Base-by-base conservation (phyloP, 306 rosid genomes). In the Argentina anserina region DNA sequence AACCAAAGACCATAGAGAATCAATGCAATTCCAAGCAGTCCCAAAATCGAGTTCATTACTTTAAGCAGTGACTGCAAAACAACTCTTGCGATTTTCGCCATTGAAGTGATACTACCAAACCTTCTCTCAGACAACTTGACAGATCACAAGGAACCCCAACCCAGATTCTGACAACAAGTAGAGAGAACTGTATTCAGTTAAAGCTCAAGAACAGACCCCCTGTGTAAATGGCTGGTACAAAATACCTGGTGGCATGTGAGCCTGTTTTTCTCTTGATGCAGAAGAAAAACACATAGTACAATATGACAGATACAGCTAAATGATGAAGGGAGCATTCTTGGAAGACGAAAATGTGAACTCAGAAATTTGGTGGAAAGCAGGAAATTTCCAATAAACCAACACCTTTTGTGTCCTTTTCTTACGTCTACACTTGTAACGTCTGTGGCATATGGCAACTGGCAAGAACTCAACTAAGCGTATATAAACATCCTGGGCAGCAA, bases 401-500 rank as follows among this genome's bases (percentile, higher is more conserved):
- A n/a, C 28, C 6, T 1, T 1, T 3, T 1, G 25, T 43, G 65
- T 74, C 74, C 33, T 46, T 43, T 71, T 13, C 1, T 34, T 7
- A 58, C 7, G 31, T 55, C 26, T 29, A 59, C 14, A 59, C 21
- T 15, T 60, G 40, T 60, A 60, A 60, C 41, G 65, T 15, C 12
- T 7, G 12, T 29, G 12, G 65, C 5, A 4, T 45, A 23, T 60
- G 65, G 11, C 28, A 26, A 12, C 5, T 60, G 65, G 11, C 28
- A 26, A 12, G 1, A 6, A 52, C 12, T 55, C 34, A 55, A 23
- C n/a, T n/a, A n/a, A n/a, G n/a, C n/a, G n/a, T n/a, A n/a, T n/a
- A n/a, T n/a, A n/a, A n/a, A n/a, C 88, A 90, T 85, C 92, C 88
- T 92, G 94, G 92, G 96, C 90, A 85, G 92, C 85, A 88, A 87